phyloP scores from a whole-genome alignment of 257 asterid species.

The Solanum ahanhuiri region DNA sequence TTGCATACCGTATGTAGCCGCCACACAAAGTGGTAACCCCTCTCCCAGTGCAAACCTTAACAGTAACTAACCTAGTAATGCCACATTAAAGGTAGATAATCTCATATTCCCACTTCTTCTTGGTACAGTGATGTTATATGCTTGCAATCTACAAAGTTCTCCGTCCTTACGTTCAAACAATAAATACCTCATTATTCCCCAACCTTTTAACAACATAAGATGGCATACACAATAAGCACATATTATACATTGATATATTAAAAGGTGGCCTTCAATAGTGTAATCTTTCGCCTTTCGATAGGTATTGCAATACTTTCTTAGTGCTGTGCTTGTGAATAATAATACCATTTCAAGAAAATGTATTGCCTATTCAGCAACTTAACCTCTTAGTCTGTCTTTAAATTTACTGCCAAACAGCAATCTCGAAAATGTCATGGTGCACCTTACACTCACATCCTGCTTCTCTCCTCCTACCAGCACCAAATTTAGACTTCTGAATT shows the following conservation, averaged over 20 bases:
- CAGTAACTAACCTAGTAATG: neutral
- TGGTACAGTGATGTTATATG: neutral
- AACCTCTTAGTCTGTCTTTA: neutral
- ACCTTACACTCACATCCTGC: neutral
- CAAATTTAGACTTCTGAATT: neutral
- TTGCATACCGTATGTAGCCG: neutral
- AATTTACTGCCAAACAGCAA: neutral
- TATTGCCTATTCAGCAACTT: neutral
- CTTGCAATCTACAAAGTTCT: neutral
- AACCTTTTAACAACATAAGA: neutral
- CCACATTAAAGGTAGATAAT: neutral
- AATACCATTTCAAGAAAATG: neutral
- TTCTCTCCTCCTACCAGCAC: neutral
- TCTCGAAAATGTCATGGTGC: neutral
- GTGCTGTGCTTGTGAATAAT: neutral
- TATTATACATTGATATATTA: neutral
- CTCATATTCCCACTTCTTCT: neutral
- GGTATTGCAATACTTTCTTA: neutral
- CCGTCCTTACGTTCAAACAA: neutral
- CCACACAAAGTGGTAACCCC: neutral
- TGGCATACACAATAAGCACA: neutral
- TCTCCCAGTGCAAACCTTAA: neutral
- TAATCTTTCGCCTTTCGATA: neutral
- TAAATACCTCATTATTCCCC: neutral
- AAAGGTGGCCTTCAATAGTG: neutral